Evolutionary conservation across 805 yeast species (phyloP).

Genomic region (Yarrowia osloensis): DNA sequence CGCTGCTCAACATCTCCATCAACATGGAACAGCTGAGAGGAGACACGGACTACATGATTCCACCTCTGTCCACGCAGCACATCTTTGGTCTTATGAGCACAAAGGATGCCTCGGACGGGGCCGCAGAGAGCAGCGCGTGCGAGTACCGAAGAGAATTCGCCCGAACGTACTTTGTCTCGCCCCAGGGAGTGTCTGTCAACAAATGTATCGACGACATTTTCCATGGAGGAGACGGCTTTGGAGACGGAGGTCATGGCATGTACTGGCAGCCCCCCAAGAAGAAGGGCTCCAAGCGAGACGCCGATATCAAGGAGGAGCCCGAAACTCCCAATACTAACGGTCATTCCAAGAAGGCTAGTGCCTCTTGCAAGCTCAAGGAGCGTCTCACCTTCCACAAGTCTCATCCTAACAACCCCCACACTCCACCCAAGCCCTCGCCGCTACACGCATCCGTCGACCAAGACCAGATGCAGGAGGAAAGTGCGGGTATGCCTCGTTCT

Average conservation of each 20-base stretch:
- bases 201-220: slow-evolving; percentile 76
- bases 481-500: slow-evolving; percentile 21
- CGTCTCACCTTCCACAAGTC: slow-evolving; percentile 3
- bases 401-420: slow-evolving; percentile 12
- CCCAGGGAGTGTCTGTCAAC: slow-evolving; percentile 49
- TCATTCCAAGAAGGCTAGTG: neutral
- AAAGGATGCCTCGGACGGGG: neutral
- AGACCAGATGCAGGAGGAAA: slow-evolving; percentile 3
- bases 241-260: slow-evolving; percentile 23
- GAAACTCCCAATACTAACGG: neutral
- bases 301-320: neutral
- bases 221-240: slow-evolving; percentile 64
- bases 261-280: slow-evolving; percentile 20
- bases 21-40: slow-evolving; percentile 51
- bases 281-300: neutral
- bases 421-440: slow-evolving; percentile 20
- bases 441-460: neutral
- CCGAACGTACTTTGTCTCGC: slow-evolving; percentile 63
- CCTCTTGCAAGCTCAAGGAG: slow-evolving; percentile 12
- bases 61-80: slow-evolving; percentile 45
- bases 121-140: neutral
- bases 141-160: slow-evolving; percentile 54
- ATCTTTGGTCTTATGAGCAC: slow-evolving; percentile 56
- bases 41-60: slow-evolving; percentile 48
- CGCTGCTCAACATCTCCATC: slow-evolving; percentile 68